phyloP scores from a whole-genome alignment of 305 asterid genomes.

The Petunia hybrid region DNA sequence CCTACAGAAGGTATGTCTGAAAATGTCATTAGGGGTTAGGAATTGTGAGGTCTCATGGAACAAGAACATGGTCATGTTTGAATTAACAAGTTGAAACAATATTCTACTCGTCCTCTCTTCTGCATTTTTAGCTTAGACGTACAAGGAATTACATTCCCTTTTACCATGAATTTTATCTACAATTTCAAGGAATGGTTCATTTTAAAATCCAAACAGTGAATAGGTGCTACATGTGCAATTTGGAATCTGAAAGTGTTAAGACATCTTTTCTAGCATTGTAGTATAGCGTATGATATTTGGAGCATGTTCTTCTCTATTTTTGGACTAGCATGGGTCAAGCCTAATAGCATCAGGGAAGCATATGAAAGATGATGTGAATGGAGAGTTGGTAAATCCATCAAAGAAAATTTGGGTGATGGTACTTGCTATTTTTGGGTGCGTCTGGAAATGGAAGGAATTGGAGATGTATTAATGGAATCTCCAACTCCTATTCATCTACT shows the following conservation, averaged over 20 bases:
- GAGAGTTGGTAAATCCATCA: too few relatives aligned
- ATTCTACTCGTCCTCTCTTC: background rate
- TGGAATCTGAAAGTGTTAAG: background rate
- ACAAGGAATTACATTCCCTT: background rate
- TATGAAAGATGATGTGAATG: background rate
- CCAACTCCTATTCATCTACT: too few relatives aligned
- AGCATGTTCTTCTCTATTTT: background rate
- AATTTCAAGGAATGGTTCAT: background rate
- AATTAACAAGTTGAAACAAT: background rate
- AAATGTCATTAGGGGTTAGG: background rate
- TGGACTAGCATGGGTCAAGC: background rate
- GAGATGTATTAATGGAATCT: too few relatives aligned
- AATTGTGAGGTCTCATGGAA: constrained; percentile 1
- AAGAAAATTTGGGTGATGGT: too few relatives aligned
- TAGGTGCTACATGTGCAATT: too few relatives aligned
- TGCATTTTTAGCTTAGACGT: background rate
- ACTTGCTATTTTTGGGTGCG: too few relatives aligned
- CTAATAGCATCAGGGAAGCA: constrained; percentile 3
- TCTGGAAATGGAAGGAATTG: too few relatives aligned
- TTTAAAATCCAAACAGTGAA: background rate
- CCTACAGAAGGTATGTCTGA: background rate
- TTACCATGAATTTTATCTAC: background rate
- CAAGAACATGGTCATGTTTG: background rate
- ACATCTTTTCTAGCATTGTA: background rate
- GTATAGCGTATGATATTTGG: background rate